Conservation (phyloP, 768 basidiomycete species). For the Mycena amicta region DNA sequence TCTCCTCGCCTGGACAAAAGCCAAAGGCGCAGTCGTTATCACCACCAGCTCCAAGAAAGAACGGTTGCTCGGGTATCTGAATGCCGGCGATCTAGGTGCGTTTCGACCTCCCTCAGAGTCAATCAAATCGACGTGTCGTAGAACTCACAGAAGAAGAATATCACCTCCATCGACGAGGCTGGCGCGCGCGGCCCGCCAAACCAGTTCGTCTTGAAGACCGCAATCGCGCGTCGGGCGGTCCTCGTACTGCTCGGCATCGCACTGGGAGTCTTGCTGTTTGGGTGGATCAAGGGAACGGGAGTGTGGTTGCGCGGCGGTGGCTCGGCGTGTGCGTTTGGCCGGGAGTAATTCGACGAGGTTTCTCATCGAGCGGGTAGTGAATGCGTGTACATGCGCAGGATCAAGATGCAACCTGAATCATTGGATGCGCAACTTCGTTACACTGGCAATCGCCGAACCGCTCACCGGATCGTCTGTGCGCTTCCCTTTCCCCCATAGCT, state of each 20-base stretch:
- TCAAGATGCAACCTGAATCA: too few relatives aligned
- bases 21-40: constrained; percentile 66
- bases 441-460: too few relatives aligned
- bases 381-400: too few relatives aligned
- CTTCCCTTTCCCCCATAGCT: too few relatives aligned
- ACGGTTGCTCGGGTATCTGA: constrained; percentile 68
- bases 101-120: neutral
- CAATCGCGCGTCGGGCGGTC: neutral
- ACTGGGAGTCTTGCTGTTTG: neutral
- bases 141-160: constrained; percentile 54
- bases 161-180: constrained; percentile 58
- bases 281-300: neutral
- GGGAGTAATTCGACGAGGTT: too few relatives aligned
- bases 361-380: too few relatives aligned
- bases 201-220: neutral
- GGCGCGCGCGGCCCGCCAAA: constrained; percentile 39
- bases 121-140: constrained; percentile 24
- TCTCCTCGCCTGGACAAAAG: constrained; percentile 70
- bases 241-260: neutral
- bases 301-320: too few relatives aligned
- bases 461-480: too few relatives aligned
- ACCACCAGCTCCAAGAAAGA: constrained; percentile 69
- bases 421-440: too few relatives aligned
- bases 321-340: too few relatives aligned
- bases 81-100: constrained; percentile 65